Evolutionary conservation across 495 filamentous ascomycete species (phyloP).

Genomic region (Talaromyces thailandensis): DNA sequence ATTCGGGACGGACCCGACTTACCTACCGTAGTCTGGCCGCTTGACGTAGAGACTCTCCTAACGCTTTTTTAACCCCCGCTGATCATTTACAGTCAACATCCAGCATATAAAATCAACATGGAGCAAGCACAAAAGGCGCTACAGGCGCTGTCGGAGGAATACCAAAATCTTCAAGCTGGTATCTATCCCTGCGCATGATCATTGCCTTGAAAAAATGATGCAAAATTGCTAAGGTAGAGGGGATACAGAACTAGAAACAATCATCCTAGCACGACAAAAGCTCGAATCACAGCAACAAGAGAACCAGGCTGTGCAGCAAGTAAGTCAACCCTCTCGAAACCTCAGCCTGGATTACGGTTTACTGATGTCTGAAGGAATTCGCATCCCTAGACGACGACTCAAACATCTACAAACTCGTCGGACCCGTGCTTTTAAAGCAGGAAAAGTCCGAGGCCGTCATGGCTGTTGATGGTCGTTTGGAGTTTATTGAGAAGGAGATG

Average conservation of each 20-base stretch:
- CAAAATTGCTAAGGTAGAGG: neutral
- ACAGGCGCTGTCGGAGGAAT: conserved; percentile 79
- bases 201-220: neutral
- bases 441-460: conserved; percentile 78
- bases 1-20: neutral
- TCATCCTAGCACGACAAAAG: conserved; percentile 76
- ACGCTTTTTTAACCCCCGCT: neutral
- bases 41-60: neutral
- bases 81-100: neutral
- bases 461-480: conserved; percentile 81
- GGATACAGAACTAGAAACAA: conserved; percentile 61
- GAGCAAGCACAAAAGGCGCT: conserved; percentile 53
- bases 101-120: conserved; percentile 27
- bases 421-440: conserved; percentile 89
- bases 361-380: conserved; percentile 58
- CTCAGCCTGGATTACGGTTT: neutral
- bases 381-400: conserved; percentile 63
- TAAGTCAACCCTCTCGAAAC: conserved; percentile 13
- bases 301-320: conserved; percentile 80
- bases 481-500: conserved; percentile 94
- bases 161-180: conserved; percentile 79
- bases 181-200: conserved; percentile 7
- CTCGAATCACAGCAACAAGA: conserved; percentile 92
- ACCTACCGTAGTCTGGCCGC: neutral
- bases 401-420: conserved; percentile 90